Conservation (phyloP, 768 basidiomycete species). For the Hortiboletus campestris region DNA sequence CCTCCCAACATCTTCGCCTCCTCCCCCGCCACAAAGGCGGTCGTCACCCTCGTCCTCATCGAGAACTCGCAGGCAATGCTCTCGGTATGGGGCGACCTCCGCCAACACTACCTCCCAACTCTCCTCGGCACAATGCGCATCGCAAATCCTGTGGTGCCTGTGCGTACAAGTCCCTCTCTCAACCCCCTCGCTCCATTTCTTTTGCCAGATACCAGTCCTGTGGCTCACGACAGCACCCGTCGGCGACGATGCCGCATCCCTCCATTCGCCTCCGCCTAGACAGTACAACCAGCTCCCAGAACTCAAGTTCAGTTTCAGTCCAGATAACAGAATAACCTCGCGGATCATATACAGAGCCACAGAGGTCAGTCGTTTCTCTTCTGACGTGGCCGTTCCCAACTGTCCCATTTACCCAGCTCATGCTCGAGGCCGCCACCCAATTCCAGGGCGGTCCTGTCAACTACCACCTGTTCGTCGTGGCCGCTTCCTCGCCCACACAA, state of each 20-base stretch:
- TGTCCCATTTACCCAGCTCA: constrained; percentile 17
- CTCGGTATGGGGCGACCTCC: constrained; percentile 47
- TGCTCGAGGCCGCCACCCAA: constrained; percentile 29
- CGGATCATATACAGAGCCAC: constrained; percentile 43
- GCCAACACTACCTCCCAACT: constrained; percentile 43
- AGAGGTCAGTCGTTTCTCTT: constrained; percentile 37
- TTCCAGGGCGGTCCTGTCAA: constrained; percentile 34
- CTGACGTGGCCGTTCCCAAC: not conserved
- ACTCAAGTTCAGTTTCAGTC: constrained; percentile 42
- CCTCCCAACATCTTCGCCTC: constrained; percentile 22
- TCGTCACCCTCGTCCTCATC: constrained; percentile 46
- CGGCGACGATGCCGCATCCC: constrained; percentile 25
- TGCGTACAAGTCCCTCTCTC: constrained; percentile 28
- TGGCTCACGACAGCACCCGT: constrained; percentile 47
- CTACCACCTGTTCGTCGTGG: constrained; percentile 55
- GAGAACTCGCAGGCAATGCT: constrained; percentile 53
- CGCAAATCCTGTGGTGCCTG: constrained; percentile 39
- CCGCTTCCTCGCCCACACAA: constrained; percentile 45
- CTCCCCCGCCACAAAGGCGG: constrained; percentile 15
- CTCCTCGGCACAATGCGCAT: constrained; percentile 42
- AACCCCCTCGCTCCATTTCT: not conserved
- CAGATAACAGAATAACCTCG: constrained; percentile 44
- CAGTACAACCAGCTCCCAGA: constrained; percentile 43
- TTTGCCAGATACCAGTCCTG: constrained; percentile 35
- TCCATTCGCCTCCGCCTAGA: constrained; percentile 32